phyloP scores from a whole-genome alignment of 768 basidiomycete species.

The Solioccasus polychromus region DNA sequence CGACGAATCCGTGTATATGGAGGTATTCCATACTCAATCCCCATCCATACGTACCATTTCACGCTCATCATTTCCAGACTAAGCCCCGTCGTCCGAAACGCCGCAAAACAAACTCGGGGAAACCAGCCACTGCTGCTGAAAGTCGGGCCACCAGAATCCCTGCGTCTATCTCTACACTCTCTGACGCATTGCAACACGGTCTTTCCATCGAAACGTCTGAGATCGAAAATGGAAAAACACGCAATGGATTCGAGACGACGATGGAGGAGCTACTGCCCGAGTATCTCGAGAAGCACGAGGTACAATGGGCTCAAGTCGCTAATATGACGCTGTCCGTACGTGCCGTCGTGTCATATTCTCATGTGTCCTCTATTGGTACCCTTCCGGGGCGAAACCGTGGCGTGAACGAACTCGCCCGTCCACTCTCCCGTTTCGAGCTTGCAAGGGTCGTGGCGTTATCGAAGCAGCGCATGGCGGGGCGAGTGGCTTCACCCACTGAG shows the following conservation, averaged over 20 bases:
- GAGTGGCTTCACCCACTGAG: conserved; percentile 27
- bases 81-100: conserved; percentile 23
- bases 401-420: conserved; percentile 33
- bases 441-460: conserved; percentile 32
- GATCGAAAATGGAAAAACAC: not conserved
- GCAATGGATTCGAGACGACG: conserved; percentile 33
- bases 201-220: no score
- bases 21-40: conserved; percentile 16
- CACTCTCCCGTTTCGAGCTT: conserved; percentile 42
- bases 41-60: no score
- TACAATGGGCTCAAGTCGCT: conserved; percentile 19
- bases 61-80: not conserved
- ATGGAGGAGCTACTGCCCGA: conserved; percentile 35
- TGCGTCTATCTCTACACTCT: conserved; percentile 15
- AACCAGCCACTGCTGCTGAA: not conserved
- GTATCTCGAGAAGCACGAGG: conserved; percentile 29
- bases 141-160: conserved; percentile 17
- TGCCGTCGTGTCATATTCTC: not conserved
- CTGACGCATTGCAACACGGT: conserved; percentile 18
- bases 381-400: conserved; percentile 10
- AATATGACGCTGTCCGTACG: conserved; percentile 15
- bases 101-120: conserved; percentile 24
- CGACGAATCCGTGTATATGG: conserved; percentile 15
- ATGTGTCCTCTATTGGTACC: no score
- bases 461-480: conserved; percentile 7